These are phyloP conservation scores for Globisporangium abappressorium DNA, from an alignment of 352 stramenopile genomes.

Conservation along the genomic window DNA sequence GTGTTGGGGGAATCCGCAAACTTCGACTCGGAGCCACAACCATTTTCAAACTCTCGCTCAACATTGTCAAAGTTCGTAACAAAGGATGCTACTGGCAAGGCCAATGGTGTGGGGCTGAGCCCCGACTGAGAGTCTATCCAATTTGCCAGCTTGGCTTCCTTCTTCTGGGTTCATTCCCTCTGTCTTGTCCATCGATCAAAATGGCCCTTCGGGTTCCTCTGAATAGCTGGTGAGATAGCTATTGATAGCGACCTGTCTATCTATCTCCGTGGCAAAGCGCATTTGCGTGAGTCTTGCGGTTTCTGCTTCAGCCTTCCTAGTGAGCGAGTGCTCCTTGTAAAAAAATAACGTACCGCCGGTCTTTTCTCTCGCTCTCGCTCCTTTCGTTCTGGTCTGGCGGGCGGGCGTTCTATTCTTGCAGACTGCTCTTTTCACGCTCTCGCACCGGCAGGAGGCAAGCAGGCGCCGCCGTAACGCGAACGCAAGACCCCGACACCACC, in stretches of 20 bases:
- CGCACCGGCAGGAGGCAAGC: not conserved
- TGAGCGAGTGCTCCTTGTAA: not conserved
- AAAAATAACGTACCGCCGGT: not conserved
- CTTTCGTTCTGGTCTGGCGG: not conserved
- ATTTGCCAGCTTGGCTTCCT: not conserved
- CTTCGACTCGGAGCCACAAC: not conserved
- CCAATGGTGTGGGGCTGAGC: no score
- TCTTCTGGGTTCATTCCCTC: not conserved
- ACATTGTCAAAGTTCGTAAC: no score
- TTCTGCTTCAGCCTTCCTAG: not conserved
- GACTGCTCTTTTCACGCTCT: not conserved
- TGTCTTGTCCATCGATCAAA: not conserved
- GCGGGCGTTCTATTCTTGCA: constrained; percentile 5
- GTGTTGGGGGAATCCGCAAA: not conserved
- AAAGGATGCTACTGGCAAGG: no score
- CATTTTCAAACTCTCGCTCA: not conserved
- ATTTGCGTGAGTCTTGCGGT: not conserved
- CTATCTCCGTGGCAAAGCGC: not conserved
- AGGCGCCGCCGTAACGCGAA: not conserved
- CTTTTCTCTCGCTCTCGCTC: not conserved
- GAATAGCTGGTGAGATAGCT: not conserved
- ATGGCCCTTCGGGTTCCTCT: not conserved
- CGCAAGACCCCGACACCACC: not conserved
- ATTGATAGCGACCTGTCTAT: not conserved
- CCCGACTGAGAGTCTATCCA: not conserved